phyloP scores from a whole-genome alignment of 78 protist species.

The Dictyostelium capitatum region DNA sequence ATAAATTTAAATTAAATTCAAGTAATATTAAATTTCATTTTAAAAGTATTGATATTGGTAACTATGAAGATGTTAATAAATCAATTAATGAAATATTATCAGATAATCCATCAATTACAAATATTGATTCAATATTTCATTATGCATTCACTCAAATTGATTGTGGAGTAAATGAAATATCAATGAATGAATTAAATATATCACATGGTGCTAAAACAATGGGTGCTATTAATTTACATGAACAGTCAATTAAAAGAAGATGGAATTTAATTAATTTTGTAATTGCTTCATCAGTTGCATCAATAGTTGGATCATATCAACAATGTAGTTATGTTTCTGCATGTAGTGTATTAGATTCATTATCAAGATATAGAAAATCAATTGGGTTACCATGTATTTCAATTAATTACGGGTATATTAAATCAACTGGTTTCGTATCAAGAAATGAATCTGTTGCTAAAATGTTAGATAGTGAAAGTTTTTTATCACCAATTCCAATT shows the following conservation, averaged over 20 bases:
- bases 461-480: conserved; percentile 1
- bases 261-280: conserved; percentile 48
- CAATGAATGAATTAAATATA: neutral
- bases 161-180: neutral
- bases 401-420: conserved; percentile 74
- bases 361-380: conserved; percentile 48
- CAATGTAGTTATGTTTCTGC: conserved; percentile 86
- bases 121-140: conserved; percentile 63
- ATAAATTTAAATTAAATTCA: neutral
- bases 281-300: conserved; percentile 63
- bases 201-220: conserved; percentile 67
- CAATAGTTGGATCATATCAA: conserved; percentile 44
- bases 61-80: neutral
- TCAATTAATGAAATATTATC: conserved; percentile 14
- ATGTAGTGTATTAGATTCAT: conserved; percentile 80
- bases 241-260: neutral
- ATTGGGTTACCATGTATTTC: conserved; percentile 47
- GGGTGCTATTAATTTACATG: conserved; percentile 85
- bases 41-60: conserved; percentile 21
- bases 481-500: neutral
- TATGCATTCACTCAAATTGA: conserved; percentile 49
- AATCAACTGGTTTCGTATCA: conserved; percentile 34
- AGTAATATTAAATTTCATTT: conserved; percentile 2
- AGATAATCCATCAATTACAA: neutral
- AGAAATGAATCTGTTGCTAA: conserved; percentile 21